phyloP scores from a whole-genome alignment of 495 filamentous ascomycete species.

The Talaromyces trachyspermus region DNA sequence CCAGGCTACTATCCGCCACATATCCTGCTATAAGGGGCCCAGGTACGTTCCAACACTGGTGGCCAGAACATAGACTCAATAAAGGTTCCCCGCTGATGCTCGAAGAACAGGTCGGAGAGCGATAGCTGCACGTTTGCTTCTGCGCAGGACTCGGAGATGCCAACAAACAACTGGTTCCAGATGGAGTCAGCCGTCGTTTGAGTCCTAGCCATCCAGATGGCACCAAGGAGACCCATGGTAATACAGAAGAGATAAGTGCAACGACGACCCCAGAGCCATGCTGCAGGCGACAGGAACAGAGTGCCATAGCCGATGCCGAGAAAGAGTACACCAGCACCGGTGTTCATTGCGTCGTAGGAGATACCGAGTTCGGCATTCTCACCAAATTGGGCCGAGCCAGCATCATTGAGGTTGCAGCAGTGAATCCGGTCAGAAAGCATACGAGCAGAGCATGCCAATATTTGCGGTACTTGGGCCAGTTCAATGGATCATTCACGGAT shows the following conservation, averaged over 20 bases:
- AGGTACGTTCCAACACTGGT: conserved; percentile 25
- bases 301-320: conserved; percentile 20
- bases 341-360: conserved; percentile 17
- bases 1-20: conserved; percentile 15
- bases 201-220: conserved; percentile 17
- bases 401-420: conserved; percentile 23
- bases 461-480: conserved; percentile 41
- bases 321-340: conserved; percentile 20
- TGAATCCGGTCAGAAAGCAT: conserved; percentile 18
- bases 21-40: conserved; percentile 25
- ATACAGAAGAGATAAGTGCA: conserved; percentile 20
- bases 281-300: conserved; percentile 15
- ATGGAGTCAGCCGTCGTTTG: conserved; percentile 17
- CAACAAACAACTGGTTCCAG: conserved; percentile 22
- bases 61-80: conserved; percentile 21
- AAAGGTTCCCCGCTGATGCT: conserved; percentile 19
- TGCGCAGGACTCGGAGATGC: conserved; percentile 22
- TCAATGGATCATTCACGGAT: conserved; percentile 46
- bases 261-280: conserved; percentile 20
- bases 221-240: conserved; percentile 14
- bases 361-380: conserved; percentile 18
- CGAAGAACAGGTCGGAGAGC: conserved; percentile 21
- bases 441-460: conserved; percentile 23
- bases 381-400: conserved; percentile 19
- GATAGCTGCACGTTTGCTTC: conserved; percentile 22